phyloP scores from a whole-genome alignment of 2,329 filamentous ascomycete genomes.

The Cladobotryum mycophilum region DNA sequence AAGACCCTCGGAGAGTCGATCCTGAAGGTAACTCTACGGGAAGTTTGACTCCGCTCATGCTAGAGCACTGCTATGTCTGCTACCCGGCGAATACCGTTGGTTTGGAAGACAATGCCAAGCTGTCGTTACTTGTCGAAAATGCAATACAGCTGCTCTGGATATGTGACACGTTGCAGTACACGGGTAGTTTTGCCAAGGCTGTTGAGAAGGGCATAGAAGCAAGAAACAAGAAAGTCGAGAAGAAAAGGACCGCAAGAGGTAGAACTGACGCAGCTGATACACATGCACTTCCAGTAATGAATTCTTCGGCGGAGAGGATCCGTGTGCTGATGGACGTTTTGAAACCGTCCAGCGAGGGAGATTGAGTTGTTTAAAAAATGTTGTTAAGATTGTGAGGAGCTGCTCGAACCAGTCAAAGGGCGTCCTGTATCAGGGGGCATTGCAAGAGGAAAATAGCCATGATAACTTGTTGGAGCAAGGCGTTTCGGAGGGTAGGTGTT shows the following conservation, averaged over 20 bases:
- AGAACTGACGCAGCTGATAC: constrained; percentile 32
- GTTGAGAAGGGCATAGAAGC: constrained; percentile 42
- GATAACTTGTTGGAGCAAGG: constrained; percentile 4
- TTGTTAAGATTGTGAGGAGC: background rate
- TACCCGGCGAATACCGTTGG: constrained; percentile 56
- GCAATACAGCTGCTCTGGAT: constrained; percentile 50
- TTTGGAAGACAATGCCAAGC: constrained; percentile 63
- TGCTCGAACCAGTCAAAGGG: background rate
- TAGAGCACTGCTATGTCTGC: constrained; percentile 57
- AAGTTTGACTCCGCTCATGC: constrained; percentile 38
- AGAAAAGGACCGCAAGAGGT: constrained; percentile 30
- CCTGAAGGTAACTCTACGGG: constrained; percentile 30
- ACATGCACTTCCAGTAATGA: constrained; percentile 37
- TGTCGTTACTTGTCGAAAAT: constrained; percentile 62
- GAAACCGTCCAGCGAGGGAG: constrained; percentile 16
- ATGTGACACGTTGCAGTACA: constrained; percentile 29
- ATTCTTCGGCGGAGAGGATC: constrained; percentile 40
- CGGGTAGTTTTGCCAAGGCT: constrained; percentile 30
- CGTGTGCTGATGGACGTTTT: constrained; percentile 32
- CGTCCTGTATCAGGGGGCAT: background rate
- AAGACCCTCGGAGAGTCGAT: constrained; percentile 36
- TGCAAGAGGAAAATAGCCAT: background rate
- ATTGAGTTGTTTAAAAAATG: constrained; percentile 6
- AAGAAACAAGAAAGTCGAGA: constrained; percentile 41
- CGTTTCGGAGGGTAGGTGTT: background rate